phyloP scores from a whole-genome alignment of 495 filamentous ascomycete species.

The Usnea hakonensis region DNA sequence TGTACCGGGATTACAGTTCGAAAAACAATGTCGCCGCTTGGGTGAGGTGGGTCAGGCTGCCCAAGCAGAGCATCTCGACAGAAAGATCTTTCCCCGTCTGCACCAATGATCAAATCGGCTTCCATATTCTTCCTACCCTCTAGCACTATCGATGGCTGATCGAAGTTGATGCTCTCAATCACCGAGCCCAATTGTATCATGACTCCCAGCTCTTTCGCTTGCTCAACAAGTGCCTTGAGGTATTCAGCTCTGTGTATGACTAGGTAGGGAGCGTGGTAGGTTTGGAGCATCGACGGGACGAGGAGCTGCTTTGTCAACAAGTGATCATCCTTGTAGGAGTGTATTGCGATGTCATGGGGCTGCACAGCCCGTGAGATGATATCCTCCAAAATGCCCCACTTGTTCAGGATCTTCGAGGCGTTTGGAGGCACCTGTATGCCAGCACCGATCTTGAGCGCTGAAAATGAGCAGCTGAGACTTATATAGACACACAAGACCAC shows the following conservation, averaged over 20 bases:
- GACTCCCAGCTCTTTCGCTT: slow-evolving; percentile 45
- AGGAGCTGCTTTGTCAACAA: slow-evolving; percentile 43
- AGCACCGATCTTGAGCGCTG: slow-evolving; percentile 36
- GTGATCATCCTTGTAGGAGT: slow-evolving; percentile 46
- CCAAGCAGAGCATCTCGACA: slow-evolving; percentile 40
- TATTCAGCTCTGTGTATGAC: slow-evolving; percentile 48
- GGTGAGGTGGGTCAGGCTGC: slow-evolving; percentile 32
- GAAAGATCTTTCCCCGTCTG: slow-evolving; percentile 47
- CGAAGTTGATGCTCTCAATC: slow-evolving; percentile 37
- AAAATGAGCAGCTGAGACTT: background rate
- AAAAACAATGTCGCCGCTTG: slow-evolving; percentile 54
- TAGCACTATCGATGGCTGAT: slow-evolving; percentile 29
- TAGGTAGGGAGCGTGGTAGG: slow-evolving; percentile 41
- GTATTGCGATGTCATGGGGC: slow-evolving; percentile 46
- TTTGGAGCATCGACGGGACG: slow-evolving; percentile 1
- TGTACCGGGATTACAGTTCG: slow-evolving; percentile 43
- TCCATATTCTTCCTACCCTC: slow-evolving; percentile 27
- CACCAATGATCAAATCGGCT: slow-evolving; percentile 46
- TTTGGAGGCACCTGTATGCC: slow-evolving; percentile 54
- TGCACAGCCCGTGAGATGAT: slow-evolving; percentile 40
- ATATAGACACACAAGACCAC: background rate
- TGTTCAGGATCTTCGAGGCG: slow-evolving; percentile 38
- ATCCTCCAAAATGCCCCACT: slow-evolving; percentile 42
- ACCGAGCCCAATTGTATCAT: slow-evolving; percentile 38
- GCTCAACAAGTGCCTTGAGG: slow-evolving; percentile 42